Evolutionary conservation across 176 grass and related monocot species (phyloP).

Genomic region (Echinochloa phyllopogon): DNA sequence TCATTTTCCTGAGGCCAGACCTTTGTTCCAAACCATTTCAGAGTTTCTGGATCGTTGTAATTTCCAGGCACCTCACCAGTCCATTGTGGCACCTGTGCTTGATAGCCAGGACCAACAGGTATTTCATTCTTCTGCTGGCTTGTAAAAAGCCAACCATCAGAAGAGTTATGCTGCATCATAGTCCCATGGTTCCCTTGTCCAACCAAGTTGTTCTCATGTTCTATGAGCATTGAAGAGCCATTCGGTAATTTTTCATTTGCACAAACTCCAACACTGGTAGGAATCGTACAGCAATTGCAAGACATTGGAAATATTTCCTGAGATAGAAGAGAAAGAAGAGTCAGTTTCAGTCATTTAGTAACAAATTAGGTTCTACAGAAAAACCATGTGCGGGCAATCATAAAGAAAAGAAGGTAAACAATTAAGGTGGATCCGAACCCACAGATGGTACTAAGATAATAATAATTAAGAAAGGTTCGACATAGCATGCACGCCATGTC

Average conservation of each 20-base stretch:
- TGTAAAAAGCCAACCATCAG: conserved; percentile 47
- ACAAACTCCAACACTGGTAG: conserved; percentile 9
- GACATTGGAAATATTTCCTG: conserved; percentile 47
- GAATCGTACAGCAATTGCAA: conserved; percentile 37
- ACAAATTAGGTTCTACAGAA: conserved; percentile 12
- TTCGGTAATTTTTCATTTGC: conserved; percentile 33
- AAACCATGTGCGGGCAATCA: background rate
- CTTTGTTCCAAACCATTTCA: conserved; percentile 73
- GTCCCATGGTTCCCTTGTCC: conserved; percentile 26
- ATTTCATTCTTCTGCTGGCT: conserved; percentile 40
- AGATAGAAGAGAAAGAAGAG: conserved; percentile 3
- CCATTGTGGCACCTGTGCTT: conserved; percentile 62
- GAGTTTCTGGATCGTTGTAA: conserved; percentile 38
- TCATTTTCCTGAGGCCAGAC: conserved; percentile 60
- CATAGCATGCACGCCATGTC: background rate
- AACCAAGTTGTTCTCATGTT: conserved; percentile 1
- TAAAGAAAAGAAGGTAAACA: background rate
- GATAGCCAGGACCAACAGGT: conserved; percentile 43
- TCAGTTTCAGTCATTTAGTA: background rate
- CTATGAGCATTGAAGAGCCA: background rate
- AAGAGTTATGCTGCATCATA: conserved; percentile 33
- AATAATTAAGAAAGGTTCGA: background rate
- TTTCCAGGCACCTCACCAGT: conserved; percentile 41
- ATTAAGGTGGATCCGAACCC: no score
- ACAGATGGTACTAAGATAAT: background rate